Conservation (phyloP, 345 rosid genomes). For the Eucalyptus shirleyi region DNA sequence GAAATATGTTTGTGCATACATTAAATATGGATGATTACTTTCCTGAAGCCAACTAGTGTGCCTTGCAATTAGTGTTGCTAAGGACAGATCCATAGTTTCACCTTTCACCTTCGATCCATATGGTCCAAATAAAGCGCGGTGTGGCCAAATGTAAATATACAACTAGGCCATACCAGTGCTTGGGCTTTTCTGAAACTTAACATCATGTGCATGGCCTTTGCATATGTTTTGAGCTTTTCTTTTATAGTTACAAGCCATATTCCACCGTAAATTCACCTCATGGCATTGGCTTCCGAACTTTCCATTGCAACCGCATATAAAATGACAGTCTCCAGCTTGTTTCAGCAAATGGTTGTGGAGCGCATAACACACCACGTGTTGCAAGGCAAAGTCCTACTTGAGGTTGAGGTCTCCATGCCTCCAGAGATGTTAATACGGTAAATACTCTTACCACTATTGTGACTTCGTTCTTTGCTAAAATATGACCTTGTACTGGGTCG, state of each 20-base stretch:
- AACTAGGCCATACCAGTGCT: not conserved
- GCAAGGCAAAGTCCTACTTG: conserved; percentile 52
- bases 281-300: not conserved
- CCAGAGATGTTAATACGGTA: conserved; percentile 15
- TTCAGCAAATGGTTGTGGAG: conserved; percentile 57
- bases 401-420: conserved; percentile 34
- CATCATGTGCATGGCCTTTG: not conserved
- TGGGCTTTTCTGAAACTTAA: not conserved
- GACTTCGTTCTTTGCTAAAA: not conserved
- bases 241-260: not conserved
- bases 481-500: not conserved
- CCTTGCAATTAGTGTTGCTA: not conserved
- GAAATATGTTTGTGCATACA: not conserved
- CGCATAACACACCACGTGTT: conserved; percentile 52
- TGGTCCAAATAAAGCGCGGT: not conserved
- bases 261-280: not conserved
- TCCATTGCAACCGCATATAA: not conserved
- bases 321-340: not conserved
- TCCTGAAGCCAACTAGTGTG: not conserved
- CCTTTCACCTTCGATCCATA: not conserved
- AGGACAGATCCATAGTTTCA: not conserved
- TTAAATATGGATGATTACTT: not conserved
- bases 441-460: not conserved
- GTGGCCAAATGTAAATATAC: not conserved
- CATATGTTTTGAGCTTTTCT: not conserved